Conservation (phyloP, 192 early-diverging fungal genomes). For the Coemansia erecta region DNA sequence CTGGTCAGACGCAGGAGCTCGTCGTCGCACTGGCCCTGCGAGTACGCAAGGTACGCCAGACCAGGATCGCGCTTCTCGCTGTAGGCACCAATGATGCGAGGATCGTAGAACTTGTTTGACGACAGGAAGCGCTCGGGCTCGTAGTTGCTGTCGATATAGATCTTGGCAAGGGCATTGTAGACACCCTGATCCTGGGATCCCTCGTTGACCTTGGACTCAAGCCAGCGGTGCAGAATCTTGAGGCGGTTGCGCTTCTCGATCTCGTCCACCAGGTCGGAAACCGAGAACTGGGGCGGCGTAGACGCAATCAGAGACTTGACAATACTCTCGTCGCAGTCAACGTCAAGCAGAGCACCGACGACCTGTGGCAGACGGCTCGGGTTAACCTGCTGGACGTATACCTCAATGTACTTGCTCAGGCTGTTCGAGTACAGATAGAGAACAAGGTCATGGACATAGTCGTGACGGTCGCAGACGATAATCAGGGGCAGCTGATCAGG, state of each 20-base stretch:
- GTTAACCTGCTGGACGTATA: conserved; percentile 99
- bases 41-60: conserved; percentile 92
- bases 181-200: conserved; percentile 87
- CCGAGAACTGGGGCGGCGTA: conserved; percentile 76
- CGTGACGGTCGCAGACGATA: conserved; percentile 96
- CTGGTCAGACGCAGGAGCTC: conserved; percentile 95
- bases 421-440: conserved; percentile 95
- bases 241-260: conserved; percentile 95
- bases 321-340: conserved; percentile 93
- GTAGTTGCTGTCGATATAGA: conserved; percentile 99
- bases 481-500: conserved; percentile 96
- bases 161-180: conserved; percentile 97
- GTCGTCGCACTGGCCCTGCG: conserved; percentile 91
- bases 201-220: conserved; percentile 85
- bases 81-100: conserved; percentile 92
- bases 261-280: conserved; percentile 84
- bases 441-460: conserved; percentile 97
- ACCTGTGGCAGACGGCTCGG: conserved; percentile 90
- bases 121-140: conserved; percentile 94
- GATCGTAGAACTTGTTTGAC: conserved; percentile 75
- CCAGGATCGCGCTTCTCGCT: conserved; percentile 99
- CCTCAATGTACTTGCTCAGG: conserved; percentile 94
- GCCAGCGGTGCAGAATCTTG: conserved; percentile 93
- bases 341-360: conserved; percentile 94
- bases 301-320: conserved; percentile 89